Evolutionary conservation across 2,329 filamentous ascomycete genomes (phyloP).

Genomic region (Hyphodiscus sp.): DNA sequence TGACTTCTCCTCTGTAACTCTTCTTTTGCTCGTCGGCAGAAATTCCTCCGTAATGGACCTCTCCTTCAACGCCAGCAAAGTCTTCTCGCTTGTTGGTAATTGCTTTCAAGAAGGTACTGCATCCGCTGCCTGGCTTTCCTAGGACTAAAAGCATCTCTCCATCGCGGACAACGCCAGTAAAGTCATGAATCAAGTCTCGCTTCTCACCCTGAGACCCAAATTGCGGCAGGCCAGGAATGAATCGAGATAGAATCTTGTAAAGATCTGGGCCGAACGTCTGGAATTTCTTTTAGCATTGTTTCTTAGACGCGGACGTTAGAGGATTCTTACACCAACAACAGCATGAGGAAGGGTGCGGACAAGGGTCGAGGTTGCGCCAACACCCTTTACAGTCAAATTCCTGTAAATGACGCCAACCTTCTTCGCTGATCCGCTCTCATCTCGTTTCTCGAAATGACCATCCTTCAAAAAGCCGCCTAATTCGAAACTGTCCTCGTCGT

Average conservation of each 20-base stretch:
- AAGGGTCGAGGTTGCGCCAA: conserved; percentile 59
- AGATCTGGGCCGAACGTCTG: conserved; percentile 73
- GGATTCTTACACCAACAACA: conserved; percentile 46
- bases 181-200: conserved; percentile 53
- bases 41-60: conserved; percentile 67
- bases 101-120: conserved; percentile 70
- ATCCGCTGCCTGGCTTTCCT: conserved; percentile 67
- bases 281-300: conserved; percentile 1
- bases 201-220: conserved; percentile 18
- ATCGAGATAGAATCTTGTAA: conserved; percentile 49
- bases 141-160: conserved; percentile 70
- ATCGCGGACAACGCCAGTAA: conserved; percentile 59
- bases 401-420: conserved; percentile 74
- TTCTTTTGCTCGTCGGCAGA: conserved; percentile 60
- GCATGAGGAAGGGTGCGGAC: conserved; percentile 69
- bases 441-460: conserved; percentile 69
- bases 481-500: conserved; percentile 32
- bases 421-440: conserved; percentile 62
- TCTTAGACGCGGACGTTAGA: neutral
- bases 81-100: conserved; percentile 63
- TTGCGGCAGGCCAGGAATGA: conserved; percentile 22
- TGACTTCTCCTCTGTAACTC: conserved; percentile 64
- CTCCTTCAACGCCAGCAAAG: conserved; percentile 61
- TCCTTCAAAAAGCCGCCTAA: conserved; percentile 7
- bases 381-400: conserved; percentile 67